These are phyloP conservation scores for Solanum chilense DNA, from an alignment of 257 asterid genomes.

Conservation along the genomic window DNA sequence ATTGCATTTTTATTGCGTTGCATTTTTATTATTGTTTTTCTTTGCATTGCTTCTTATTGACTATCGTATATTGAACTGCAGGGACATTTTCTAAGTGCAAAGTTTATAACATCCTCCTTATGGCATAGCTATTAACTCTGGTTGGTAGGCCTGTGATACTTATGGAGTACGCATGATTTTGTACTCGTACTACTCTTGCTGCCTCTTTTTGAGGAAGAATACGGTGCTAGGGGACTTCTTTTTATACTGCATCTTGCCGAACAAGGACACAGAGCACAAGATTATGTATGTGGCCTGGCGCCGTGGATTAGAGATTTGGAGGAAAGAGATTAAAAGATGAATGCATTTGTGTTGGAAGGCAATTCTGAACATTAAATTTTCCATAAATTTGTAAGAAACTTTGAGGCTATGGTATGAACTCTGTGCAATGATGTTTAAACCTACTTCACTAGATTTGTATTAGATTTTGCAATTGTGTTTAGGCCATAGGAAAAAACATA, in stretches of 20 bases:
- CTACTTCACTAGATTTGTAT: neutral
- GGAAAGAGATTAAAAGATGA: conserved; percentile 35
- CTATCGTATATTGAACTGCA: neutral
- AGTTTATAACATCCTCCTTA: neutral
- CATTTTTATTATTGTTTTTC: neutral
- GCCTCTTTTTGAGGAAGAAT: neutral
- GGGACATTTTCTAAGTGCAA: neutral
- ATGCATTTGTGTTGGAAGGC: neutral
- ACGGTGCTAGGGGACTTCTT: neutral
- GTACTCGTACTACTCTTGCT: neutral
- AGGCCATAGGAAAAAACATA: neutral
- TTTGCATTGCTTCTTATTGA: neutral
- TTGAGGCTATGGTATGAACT: neutral
- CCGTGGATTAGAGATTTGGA: conserved; percentile 50
- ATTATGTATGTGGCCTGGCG: conserved; percentile 54
- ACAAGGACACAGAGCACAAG: conserved; percentile 58
- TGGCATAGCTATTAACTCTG: too few species aligned
- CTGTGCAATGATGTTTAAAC: neutral
- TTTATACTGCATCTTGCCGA: too few species aligned
- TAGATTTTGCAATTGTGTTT: neutral
- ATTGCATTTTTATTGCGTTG: neutral
- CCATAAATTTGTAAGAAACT: neutral
- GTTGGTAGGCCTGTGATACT: neutral
- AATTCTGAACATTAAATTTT: neutral
- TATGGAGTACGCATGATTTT: neutral